phyloP scores from a whole-genome alignment of 2,329 filamentous ascomycete genomes.

The Scytalidium lignicola region DNA sequence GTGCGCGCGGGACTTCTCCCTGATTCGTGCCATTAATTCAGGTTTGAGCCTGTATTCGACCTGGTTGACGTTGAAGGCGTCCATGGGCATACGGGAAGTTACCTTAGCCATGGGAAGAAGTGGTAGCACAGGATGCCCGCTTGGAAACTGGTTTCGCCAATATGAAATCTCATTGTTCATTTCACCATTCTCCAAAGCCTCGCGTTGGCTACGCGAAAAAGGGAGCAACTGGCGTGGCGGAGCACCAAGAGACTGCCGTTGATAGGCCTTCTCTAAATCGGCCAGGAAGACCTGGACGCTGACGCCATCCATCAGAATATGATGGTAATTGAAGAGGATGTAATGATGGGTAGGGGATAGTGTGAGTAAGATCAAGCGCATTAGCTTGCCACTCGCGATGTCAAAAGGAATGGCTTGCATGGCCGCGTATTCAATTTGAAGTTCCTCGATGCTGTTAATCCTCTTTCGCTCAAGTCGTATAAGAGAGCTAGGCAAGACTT shows the following conservation, averaged over 20 bases:
- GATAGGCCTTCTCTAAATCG: conserved; percentile 41
- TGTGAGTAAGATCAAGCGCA: conserved; percentile 32
- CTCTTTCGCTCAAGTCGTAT: conserved; percentile 23
- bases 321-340: conserved; percentile 40
- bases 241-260: conserved; percentile 15
- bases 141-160: conserved; percentile 28
- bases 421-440: conserved; percentile 13
- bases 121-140: conserved; percentile 24
- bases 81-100: conserved; percentile 16
- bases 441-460: conserved; percentile 17
- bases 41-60: conserved; percentile 13
- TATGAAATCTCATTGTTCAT: conserved; percentile 28
- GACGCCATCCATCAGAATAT: conserved; percentile 46
- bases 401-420: conserved; percentile 31
- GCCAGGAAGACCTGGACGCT: conserved; percentile 37
- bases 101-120: conserved; percentile 27
- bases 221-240: conserved; percentile 30
- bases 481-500: conserved; percentile 18
- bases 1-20: conserved; percentile 15
- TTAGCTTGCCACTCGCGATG: conserved; percentile 30
- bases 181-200: conserved; percentile 22
- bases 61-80: conserved; percentile 13
- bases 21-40: conserved; percentile 17
- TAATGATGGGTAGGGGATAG: conserved; percentile 29
- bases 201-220: conserved; percentile 28